Base-by-base conservation (phyloP, 2,329 filamentous ascomycete species). In the Paecilomyces sp. region DNA sequence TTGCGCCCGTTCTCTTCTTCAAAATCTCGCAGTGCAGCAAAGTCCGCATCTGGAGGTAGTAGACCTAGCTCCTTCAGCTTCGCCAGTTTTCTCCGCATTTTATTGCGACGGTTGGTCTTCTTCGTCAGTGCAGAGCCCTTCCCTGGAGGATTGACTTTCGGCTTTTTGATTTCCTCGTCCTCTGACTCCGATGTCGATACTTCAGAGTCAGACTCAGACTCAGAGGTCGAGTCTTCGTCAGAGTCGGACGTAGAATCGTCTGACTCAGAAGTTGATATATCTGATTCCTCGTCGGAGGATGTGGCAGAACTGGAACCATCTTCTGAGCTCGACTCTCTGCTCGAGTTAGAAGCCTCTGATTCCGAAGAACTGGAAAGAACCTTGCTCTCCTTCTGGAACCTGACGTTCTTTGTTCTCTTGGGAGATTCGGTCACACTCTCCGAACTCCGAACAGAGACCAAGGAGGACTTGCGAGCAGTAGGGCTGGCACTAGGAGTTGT, bases 71-170 rank as follows among this genome's bases (percentile, higher is more conserved):
- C 70, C 65, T 87, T 85, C 7, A 88, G 74, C 59, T 78, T 76
- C 3, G 74, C 72, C 11, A 88, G 72, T 59, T 75, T 75, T 59
- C 80, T 80, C 47, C 76, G 71, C 57, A 81, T 72, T 59, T 80
- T 80, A 50, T 79, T 79, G 47, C 86, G 79, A 31, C 73, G 67
- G 63, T 89, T 89, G 61, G 85, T 81, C 25, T 74, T 73, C 56
- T 80, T 79, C 0, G 86, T 89, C 18, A 69, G 65, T 24, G 68
- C 64, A 33, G 76, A 77, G 15, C 86, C 86, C 61, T 78, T 57
- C 3, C 79, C 78, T 52, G 83, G 81, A 56, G 79, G 70, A 13
- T 71, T 72, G 33, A 67, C 55, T 36, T 66, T 66, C 22, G 58
- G 66, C 57, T 60, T 66, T 59, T 61, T 30, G 50, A 60, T 51